Conservation (phyloP, 1,139 yeast genomes). For the Yamadazyma pseudoaaseri region DNA sequence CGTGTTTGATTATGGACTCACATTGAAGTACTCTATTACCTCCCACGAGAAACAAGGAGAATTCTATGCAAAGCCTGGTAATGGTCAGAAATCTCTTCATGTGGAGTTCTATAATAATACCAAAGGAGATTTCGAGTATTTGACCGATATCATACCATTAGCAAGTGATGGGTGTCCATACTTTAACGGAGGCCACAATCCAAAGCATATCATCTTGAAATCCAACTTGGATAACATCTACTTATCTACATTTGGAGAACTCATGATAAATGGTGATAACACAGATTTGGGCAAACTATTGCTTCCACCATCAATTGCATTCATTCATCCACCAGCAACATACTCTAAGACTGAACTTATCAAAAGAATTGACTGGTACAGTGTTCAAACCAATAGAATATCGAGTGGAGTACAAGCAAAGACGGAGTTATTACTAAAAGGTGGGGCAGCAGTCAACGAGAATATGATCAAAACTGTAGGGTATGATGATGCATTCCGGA, state of each 20-base stretch:
- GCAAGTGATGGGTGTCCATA: slow-evolving; percentile 49
- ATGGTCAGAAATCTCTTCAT: slow-evolving; percentile 36
- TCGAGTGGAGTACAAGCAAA: slow-evolving; percentile 41
- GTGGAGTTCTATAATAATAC: slow-evolving; percentile 22
- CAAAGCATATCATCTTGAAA: slow-evolving; percentile 55
- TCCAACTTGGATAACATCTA: slow-evolving; percentile 55
- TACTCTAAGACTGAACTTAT: slow-evolving; percentile 53
- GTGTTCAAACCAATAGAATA: slow-evolving; percentile 53
- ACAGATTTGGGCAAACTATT: slow-evolving; percentile 55
- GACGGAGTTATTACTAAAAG: slow-evolving; percentile 50
- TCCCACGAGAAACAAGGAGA: slow-evolving; percentile 81
- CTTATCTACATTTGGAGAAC: slow-evolving; percentile 25
- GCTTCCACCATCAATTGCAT: slow-evolving; percentile 76
- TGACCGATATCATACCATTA: slow-evolving; percentile 30
- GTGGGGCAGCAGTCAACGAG: slow-evolving; percentile 63
- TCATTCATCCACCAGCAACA: slow-evolving; percentile 76
- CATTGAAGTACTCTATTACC: slow-evolving; percentile 76
- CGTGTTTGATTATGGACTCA: slow-evolving; percentile 74
- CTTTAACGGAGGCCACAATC: slow-evolving; percentile 70
- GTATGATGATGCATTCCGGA: slow-evolving; percentile 51
- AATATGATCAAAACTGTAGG: slow-evolving; percentile 46
- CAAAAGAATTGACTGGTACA: slow-evolving; percentile 70
- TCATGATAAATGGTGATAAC: slow-evolving; percentile 48
- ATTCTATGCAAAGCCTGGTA: slow-evolving; percentile 66
- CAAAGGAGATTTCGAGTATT: slow-evolving; percentile 20